Evolutionary conservation across 345 rosid genomes (phyloP), one percentile per base, ranked within the genome.

Genomic region (Combretum micranthum): DNA sequence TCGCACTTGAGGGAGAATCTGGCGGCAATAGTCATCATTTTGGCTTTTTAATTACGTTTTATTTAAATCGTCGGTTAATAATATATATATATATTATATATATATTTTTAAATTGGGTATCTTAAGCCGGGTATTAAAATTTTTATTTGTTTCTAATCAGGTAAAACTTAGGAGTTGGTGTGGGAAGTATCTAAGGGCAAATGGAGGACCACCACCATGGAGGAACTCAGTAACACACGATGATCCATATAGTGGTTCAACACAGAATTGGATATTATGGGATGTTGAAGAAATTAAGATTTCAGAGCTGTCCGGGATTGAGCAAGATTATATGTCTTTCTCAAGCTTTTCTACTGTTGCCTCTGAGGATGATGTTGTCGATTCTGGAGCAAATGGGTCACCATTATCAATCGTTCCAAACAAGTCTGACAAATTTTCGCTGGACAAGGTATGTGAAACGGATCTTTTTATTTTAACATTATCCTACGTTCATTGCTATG

Each of bases 131-230:
- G n/a, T n/a, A n/a, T n/a, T n/a, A n/a, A n/a, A n/a, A n/a, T n/a
- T n/a, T n/a, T n/a, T n/a, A 4, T 32, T 32, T 32, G 9, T 7
- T 32, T 32, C 7, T 32, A 11, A 32, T 39, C 65, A 52, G 69
- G 72, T 74, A 48, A 71, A 56, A 69, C 69, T 78, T 21, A 66
- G 19, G 74, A 74, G 76, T 44, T 66, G 77, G 37, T 71, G 69
- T 52, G 79, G 79, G 20, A 66, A 74, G 72, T 72, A 44, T 57
- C 64, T 78, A 50, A 57, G 83, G 53, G 83, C 79, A n/a, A 78
- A 78, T 17, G 77, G 83, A 12, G 83, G 83, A 14, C 32, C 69
- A 17, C 83, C 83, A 14, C 83, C 82, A n/a, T 77, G 82, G 82
- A 66, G 82, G 52, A 77, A 74, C 67, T 65, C 77, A 23, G 70